Evolutionary conservation across 352 stramenopile genomes (phyloP), one percentile per base, ranked within the genome.

Genomic region (Pythium aristosporum): DNA sequence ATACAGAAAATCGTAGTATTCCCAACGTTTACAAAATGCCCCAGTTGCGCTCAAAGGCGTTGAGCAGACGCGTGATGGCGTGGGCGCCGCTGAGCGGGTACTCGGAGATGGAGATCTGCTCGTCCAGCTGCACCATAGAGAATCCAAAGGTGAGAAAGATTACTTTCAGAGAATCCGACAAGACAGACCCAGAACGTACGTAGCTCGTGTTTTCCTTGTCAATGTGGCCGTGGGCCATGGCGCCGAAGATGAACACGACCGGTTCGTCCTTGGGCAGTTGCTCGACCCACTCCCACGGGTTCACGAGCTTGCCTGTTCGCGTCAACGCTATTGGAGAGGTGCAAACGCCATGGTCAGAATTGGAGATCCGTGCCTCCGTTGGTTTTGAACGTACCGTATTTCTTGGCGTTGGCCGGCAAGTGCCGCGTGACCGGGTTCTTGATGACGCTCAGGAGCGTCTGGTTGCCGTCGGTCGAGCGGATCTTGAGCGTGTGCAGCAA

Each of bases 401-500:
- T 98, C 65, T 89, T 89, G 59, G 81, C 94, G 68, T 98, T 98
- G 28, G 98, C 87, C 15, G 97, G 97, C 34, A 99, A 81, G 83
- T 99, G 89, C 73, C 96, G 89, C 56, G 96, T 98, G 64, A 99
- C 87, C 7, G 97, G 98, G 86, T 99, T 99, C 75, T 99, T 99
- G 70, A 99, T 98, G 36, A 99, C 96, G 68, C 98, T 99, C 63
- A 99, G 87, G 41, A 99, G 81, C 47, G 94, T 99, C 36, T 97
- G 91, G 60, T 95, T 97, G 61, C 92, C 89, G 60, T 98, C 93
- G n/a, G 92, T 96, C 53, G 97, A 98, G 61, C 98, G 97, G 73
- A 99, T 99, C 81, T 99, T 99, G 75, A 99, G 92, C 81, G 98
- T 99, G 83, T 99, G 98, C 21, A 99, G 87, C 61, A 99, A 74